Base-by-base conservation (phyloP, 73 alveolate genomes). In the Paramecium pentaurelia region DNA sequence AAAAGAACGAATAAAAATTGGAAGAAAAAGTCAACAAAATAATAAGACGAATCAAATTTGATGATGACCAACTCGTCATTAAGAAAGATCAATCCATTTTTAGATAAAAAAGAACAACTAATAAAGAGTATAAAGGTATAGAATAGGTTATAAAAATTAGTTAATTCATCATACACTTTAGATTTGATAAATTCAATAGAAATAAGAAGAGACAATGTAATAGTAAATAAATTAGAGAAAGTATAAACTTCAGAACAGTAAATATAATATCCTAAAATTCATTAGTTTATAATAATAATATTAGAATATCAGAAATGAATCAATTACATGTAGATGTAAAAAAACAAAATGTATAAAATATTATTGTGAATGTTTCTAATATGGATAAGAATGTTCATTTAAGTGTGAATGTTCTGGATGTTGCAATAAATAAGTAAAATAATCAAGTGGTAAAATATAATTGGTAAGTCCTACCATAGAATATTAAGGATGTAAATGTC, bases 381-480 rank as follows among this genome's bases (percentile, higher is more conserved):
- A 32, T 73, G 87, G 87, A 14, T 38, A 73, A 73, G 87, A 73
- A 40, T 73, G 87, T 18, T 73, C 87, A 34, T 73, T 36, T 18
- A 73, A 40, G 40, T 73, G 87, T 34, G 87, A 73, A 73, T 73
- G 87, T 38, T 16, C 87, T 36, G 87, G 87, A 16, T 73, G 87
- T 73, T 37, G 87, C 5, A 73, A 73, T 73, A 73, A 73, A 73
- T 12, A 37, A 37, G 38, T 34, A 22, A 73, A 73, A 73, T 37
- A 14, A 9, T 20, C 87, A 4, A 36, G 59, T 40, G 34, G 59
- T 2, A 64, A 34, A 64, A 14, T 12, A 2, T 73, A 73, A 73
- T 73, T 34, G 40, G 47, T 73, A 14, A 73, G 58, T 38, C 87
- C 47, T 6, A 34, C 87, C 4, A 34, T 73, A 4, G 87, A 73